Base-by-base conservation (phyloP, 2,329 filamentous ascomycete genomes). In the Penicillium hesseltinei region DNA sequence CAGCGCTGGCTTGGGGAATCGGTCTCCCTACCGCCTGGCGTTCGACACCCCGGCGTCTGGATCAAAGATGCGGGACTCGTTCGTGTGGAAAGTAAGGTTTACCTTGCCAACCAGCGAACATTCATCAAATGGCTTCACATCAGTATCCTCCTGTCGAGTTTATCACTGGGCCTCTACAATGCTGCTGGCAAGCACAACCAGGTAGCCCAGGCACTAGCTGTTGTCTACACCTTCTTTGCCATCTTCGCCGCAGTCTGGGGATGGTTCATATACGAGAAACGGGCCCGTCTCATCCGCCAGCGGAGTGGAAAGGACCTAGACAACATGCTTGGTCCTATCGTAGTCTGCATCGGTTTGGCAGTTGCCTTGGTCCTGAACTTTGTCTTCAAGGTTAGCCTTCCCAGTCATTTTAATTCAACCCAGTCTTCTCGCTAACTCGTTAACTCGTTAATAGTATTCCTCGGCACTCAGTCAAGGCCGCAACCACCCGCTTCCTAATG, bases 121-220 rank as follows among this genome's bases (percentile, higher is more conserved):
- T 99, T 97, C 73, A 88, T 99, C 75, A 97, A 97, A 76, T 99
- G 94, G 94, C 91, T 97, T 79, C 92, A 97, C 74, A 92, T 99
- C 69, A 88, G 87, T 60, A 86, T 99, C 48, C 82, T 99, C 15
- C 86, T 99, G 25, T 92, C 92, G 38, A 87, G 88, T 23, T 78
- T 99, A 31, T 90, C 91, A 0, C 79, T 99, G 13, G 90, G 88
- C 23, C 79, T 99, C 29, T 97, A 93, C 78, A 93, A 96, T 66
- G 91, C 93, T 0, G 92, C 92, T 0, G 90, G 90, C 7, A 80
- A 87, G 65, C 69, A 80, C 56, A 91, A 95, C 73, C 80, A 80
- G n/a, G 75, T 96, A 33, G 92, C 91, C 0, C 83, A 90, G 66
- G 79, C 80, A 38, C 85, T 97, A 69, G 92, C 92, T n/a, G 80